These are phyloP conservation scores for Echites panduratus DNA, from an alignment of 257 asterid genomes.

Conservation along the genomic window DNA sequence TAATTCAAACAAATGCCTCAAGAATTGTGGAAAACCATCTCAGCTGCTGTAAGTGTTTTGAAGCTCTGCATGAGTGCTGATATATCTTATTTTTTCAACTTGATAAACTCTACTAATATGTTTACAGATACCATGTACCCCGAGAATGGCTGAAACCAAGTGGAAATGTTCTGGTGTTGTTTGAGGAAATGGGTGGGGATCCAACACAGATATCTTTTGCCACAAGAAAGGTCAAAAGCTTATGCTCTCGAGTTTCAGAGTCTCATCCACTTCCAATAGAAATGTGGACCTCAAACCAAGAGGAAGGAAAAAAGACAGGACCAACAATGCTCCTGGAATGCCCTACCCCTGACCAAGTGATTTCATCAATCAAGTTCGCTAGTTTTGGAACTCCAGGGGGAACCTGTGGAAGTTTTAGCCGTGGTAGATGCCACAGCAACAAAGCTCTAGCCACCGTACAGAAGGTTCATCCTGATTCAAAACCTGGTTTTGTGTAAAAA, in stretches of 20 bases:
- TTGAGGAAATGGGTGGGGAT: conserved; percentile 86
- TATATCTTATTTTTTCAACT: neutral
- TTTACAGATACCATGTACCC: conserved; percentile 81
- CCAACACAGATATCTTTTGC: conserved; percentile 72
- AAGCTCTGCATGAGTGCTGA: neutral
- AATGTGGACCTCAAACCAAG: conserved; percentile 54
- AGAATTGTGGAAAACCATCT: conserved; percentile 75
- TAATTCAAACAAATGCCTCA: conserved; percentile 50
- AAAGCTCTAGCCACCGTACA: conserved; percentile 49
- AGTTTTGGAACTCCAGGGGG: conserved; percentile 91
- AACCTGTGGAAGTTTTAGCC: conserved; percentile 73
- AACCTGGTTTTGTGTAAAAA: neutral
- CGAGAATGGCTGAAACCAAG: conserved; percentile 73
- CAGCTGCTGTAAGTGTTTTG: conserved; percentile 59
- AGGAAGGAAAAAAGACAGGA: conserved; percentile 25
- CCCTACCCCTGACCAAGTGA: conserved; percentile 57
- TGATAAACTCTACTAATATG: neutral
- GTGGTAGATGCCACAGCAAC: conserved; percentile 71
- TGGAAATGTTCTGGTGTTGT: conserved; percentile 59
- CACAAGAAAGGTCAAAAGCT: conserved; percentile 43
- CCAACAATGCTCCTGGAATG: conserved; percentile 57
- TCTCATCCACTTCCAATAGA: conserved; percentile 69
- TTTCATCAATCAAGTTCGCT: conserved; percentile 66
- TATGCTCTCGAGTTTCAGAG: conserved; percentile 66
- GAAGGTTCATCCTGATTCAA: conserved; percentile 38